Conservation (phyloP, 1,139 yeast species). For the Williopsis jadinii region DNA sequence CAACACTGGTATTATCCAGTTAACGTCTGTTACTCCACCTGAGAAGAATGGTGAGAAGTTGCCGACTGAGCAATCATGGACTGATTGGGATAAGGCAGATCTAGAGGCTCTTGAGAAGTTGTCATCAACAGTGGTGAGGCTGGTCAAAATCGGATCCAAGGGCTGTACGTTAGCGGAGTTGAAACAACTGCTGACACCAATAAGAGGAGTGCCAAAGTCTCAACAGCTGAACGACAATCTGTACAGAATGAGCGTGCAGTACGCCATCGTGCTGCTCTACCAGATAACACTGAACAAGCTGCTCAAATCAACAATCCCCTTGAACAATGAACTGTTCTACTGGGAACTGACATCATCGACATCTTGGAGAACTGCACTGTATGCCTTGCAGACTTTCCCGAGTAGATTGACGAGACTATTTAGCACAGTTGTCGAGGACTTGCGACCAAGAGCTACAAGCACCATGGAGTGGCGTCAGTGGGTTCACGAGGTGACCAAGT, state of each 20-base stretch:
- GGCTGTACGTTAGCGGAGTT: too few relatives aligned
- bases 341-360: conserved; percentile 23
- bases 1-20: too few relatives aligned
- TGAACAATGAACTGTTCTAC: conserved; percentile 26
- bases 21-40: too few relatives aligned
- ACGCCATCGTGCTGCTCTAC: conserved; percentile 22
- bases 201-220: too few relatives aligned
- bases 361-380: conserved; percentile 23
- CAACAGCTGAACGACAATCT: not conserved
- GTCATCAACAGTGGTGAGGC: too few relatives aligned
- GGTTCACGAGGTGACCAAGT: not conserved
- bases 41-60: too few relatives aligned
- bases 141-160: too few relatives aligned
- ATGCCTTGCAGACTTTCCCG: conserved; percentile 31
- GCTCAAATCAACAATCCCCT: conserved; percentile 24
- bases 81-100: not conserved
- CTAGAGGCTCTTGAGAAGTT: not conserved
- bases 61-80: too few relatives aligned
- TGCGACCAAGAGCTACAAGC: conserved; percentile 2
- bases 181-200: too few relatives aligned
- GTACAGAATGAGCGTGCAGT: conserved; percentile 14
- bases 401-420: conserved; percentile 12
- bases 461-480: not conserved
- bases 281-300: conserved; percentile 23
- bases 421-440: conserved; percentile 15